Base-by-base conservation (phyloP, 768 basidiomycete species). In the Cyclocybe cylindracea region DNA sequence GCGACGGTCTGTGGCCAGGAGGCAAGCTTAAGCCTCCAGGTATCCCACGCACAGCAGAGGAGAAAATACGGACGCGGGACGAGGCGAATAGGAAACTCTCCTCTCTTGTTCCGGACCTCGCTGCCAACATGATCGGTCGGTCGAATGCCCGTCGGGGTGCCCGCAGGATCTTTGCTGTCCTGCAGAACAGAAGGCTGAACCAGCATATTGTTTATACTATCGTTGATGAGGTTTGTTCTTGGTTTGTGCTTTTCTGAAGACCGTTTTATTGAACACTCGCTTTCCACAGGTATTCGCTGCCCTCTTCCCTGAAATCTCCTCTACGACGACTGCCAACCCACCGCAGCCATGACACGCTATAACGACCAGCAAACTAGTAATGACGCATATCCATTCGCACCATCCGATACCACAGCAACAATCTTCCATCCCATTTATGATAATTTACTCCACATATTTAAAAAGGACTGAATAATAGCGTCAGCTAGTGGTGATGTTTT, bases 121-220 rank as follows among this genome's bases (percentile, higher is more conserved):
- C 92, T 32, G 93, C 96, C 6, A 98, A 97, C 61, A 94, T 98
- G 89, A 98, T 98, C 58, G 97, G 97, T n/a, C 82, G 94, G 31
- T 87, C 91, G 3, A 98, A 99, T 64, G 94, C 96, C 13, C 84
- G 94, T 10, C 80, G 94, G 39, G 97, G 95, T 11, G 94, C 96
- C 7, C 80, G 94, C 37, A 80, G 94, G 44, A 90, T 97, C 54
- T 98, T 98, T 66, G 87, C 94, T 4, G 93, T 96, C 2, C 66
- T 98, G 39, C 97, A 99, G 69, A 97, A 98, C 65, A 82, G 86
- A 42, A 83, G 96, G n/a, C 76, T 98, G 32, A 97, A 96, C 67
- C 93, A 96, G 63, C 94, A 97, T 65, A 85, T 98, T 48, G 80
- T 86, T 11, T 91, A 97, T 64, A 91, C 84, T 35, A 81, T 97